These are phyloP conservation scores for Talaromyces sp. DNA, from an alignment of 2,329 filamentous ascomycete genomes.

Conservation along the genomic window DNA sequence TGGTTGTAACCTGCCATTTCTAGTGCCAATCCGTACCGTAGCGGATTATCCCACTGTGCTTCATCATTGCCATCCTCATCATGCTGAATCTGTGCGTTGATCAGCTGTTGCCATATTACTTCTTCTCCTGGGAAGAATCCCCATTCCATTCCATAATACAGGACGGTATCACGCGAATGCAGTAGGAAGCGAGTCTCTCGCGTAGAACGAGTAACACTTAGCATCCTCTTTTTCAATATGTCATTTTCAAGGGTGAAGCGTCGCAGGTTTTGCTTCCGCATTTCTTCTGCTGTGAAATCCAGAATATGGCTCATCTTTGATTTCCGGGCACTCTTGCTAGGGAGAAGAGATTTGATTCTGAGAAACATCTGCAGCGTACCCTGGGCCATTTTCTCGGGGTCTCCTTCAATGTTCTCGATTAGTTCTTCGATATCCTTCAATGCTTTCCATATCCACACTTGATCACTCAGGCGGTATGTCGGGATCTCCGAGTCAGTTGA, in stretches of 20 bases:
- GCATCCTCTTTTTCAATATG: slow-evolving; percentile 12
- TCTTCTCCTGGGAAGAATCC: slow-evolving; percentile 10
- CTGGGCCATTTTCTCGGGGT: background rate
- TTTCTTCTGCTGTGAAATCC: slow-evolving; percentile 12
- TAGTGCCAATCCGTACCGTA: slow-evolving; percentile 14
- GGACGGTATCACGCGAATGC: slow-evolving; percentile 13
- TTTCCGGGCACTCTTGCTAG: slow-evolving; percentile 1
- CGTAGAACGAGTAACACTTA: slow-evolving; percentile 13
- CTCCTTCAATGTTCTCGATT: slow-evolving; percentile 8
- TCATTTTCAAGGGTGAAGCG: slow-evolving; percentile 15
- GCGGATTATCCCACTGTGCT: slow-evolving; percentile 13
- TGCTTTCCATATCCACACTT: slow-evolving; percentile 17
- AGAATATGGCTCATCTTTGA: background rate
- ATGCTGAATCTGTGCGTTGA: slow-evolving; percentile 11
- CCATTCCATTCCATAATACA: slow-evolving; percentile 14
- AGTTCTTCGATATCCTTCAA: slow-evolving; percentile 11
- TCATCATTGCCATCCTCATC: slow-evolving; percentile 12
- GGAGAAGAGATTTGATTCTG: background rate
- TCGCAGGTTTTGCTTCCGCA: slow-evolving; percentile 13
- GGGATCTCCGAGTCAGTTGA: slow-evolving; percentile 11
- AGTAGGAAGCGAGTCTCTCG: slow-evolving; percentile 16
- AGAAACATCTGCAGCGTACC: background rate
- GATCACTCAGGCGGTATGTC: slow-evolving; percentile 14
- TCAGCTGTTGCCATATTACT: slow-evolving; percentile 8
- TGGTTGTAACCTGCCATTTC: slow-evolving; percentile 11